Percentiles rank a stretch among this genome's conserved stretches.
phyloP scores from a whole-genome alignment of 2,329 filamentous ascomycete species.

The Aureobasidium sp. region DNA sequence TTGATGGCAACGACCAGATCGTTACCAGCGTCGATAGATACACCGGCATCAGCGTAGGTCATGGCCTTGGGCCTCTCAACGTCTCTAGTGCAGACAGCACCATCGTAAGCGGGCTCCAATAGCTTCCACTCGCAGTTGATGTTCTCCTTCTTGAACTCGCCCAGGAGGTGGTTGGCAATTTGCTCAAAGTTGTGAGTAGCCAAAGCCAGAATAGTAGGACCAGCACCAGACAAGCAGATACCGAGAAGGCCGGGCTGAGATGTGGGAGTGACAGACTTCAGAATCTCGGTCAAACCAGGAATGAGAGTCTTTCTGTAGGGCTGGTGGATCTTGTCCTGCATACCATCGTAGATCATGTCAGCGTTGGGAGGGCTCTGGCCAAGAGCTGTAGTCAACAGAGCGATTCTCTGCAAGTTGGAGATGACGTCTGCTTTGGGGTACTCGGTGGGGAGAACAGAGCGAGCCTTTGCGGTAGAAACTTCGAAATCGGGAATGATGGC shows the following conservation, averaged over 20 bases:
- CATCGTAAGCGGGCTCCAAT: slow-evolving; percentile 76
- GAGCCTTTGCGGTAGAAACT: slow-evolving; percentile 85
- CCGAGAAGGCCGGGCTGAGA: slow-evolving; percentile 83
- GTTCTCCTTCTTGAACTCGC: slow-evolving; percentile 60
- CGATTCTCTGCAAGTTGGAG: slow-evolving; percentile 92
- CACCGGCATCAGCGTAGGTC: slow-evolving; percentile 88
- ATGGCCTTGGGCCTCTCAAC: slow-evolving; percentile 33
- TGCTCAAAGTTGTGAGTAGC: slow-evolving; percentile 82
- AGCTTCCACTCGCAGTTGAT: slow-evolving; percentile 82
- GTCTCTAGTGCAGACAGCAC: slow-evolving; percentile 34
- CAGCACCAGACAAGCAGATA: slow-evolving; percentile 89
- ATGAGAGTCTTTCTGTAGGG: slow-evolving; percentile 89
- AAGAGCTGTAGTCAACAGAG: slow-evolving; percentile 79
- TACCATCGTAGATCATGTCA: slow-evolving; percentile 89
- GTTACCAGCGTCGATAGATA: slow-evolving; percentile 91
- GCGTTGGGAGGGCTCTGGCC: slow-evolving; percentile 85
- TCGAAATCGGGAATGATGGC: slow-evolving; percentile 95
- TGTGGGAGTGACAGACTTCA: slow-evolving; percentile 81
- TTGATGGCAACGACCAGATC: slow-evolving; percentile 89
- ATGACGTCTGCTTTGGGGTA: slow-evolving; percentile 81
- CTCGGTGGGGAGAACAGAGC: slow-evolving; percentile 70
- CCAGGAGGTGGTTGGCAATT: slow-evolving; percentile 65
- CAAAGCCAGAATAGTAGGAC: slow-evolving; percentile 87
- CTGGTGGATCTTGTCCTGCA: slow-evolving; percentile 98
- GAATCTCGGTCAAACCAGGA: slow-evolving; percentile 81